Evolutionary conservation across 257 asterid genomes (phyloP), one percentile per base, ranked within the genome.

Genomic region (Ligustrum vulgare): DNA sequence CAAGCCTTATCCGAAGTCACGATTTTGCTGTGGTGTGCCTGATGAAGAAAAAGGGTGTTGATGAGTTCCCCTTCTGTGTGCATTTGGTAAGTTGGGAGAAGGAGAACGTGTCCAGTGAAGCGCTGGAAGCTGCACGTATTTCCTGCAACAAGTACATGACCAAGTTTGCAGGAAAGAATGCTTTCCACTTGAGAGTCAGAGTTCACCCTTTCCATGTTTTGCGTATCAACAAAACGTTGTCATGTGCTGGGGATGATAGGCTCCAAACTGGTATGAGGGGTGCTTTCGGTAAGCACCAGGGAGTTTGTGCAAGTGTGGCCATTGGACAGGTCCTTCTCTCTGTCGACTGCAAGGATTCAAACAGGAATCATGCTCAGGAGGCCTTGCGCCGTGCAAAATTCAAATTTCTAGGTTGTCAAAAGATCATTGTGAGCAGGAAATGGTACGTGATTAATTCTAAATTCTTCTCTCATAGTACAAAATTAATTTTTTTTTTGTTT

Each of bases 41-140:
- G 85, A 80, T 80, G 87, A 83, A 83, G 73, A 83, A 64, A 13
- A 83, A 77, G 64, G 87, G 87, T 9, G 84, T 82, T 7, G 86
- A 82, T 70, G 86, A 79, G 60, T 77, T 82, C 80, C 82, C 86
- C 2, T 83, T 80, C 76, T 83, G 82, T 20, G 84, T 83, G 25
- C 84, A 83, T 71, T 77, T 83, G 80, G 86, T 83, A 31, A 84
- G 87, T 78, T 84, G 85, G 87, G 83, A 82, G 76, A 82, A 82
- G 75, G 83, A 82, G 41, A 78, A 82, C 8, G 86, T 82, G 28
- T 78, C 86, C 8, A 82, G 86, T 23, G 83, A 82, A 71, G 86
- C 83, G n/a, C 31, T 82, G 51, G 83, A 82, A 71, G 86, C 86
- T 60, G 87, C 83, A 0, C 83, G 87, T 13, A 83, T 84, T 12